These are phyloP conservation scores for Xylaria sp. DNA, from an alignment of 2,329 filamentous ascomycete genomes.

Conservation along the genomic window DNA sequence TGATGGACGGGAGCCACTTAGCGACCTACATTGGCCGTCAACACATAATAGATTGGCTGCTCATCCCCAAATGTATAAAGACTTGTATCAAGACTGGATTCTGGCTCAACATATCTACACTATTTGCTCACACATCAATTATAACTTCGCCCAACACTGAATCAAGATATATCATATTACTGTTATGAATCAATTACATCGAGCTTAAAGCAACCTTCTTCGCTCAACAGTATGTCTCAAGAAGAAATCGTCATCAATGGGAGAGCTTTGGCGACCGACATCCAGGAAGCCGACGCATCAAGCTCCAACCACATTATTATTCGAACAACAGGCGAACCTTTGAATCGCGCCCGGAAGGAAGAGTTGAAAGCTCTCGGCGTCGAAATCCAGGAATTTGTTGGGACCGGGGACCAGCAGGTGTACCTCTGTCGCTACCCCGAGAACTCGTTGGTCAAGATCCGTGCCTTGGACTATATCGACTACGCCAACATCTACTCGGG, in stretches of 20 bases:
- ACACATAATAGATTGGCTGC: background rate
- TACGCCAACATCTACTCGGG: constrained; percentile 4
- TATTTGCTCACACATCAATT: background rate
- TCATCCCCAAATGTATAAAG: background rate
- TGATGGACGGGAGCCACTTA: background rate
- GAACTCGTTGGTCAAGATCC: constrained; percentile 1
- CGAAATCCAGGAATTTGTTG: constrained; percentile 1
- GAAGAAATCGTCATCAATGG: constrained; percentile 6
- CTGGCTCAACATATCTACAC: background rate
- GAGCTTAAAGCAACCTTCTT: constrained; percentile 1
- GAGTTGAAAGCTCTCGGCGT: constrained; percentile 3
- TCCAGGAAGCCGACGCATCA: background rate
- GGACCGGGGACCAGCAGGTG: constrained; percentile 1
- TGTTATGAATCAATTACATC: background rate
- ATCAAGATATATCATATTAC: background rate
- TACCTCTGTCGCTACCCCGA: background rate
- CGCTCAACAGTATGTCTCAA: background rate
- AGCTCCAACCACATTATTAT: background rate
- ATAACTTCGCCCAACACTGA: too few species aligned
- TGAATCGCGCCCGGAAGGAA: constrained; percentile 3
- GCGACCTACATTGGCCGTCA: background rate
- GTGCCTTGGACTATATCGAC: background rate
- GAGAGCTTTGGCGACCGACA: background rate
- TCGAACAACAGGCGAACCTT: background rate
- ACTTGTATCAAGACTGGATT: background rate